Evolutionary conservation across 108 stramenopile species (phyloP), one percentile per base, ranked within the genome.

Genomic region (Conticribra guillardii): DNA sequence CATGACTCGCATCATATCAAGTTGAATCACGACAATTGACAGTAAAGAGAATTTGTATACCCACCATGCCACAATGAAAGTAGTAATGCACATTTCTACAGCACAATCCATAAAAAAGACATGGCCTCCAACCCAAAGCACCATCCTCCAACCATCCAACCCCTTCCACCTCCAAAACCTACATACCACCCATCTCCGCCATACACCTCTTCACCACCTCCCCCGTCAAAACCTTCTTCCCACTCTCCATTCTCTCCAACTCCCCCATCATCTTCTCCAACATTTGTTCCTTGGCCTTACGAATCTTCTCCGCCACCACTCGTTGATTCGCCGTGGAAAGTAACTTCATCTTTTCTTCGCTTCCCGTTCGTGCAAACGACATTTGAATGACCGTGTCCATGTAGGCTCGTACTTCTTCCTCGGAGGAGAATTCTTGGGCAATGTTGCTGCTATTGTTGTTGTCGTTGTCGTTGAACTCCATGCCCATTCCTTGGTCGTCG

Each of bases 231-330:
- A 77, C 63, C 49, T 51, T 58, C 29, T 45, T 27, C 50, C 63
- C 63, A 29, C 61, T 55, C 52, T 24, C 31, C 62, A 76, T 61
- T 56, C 45, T 76, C 24, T 55, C 55, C 46, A 63, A 63, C 62
- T 77, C 76, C 37, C 67, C 50, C 67, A 77, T 64, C 47, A 77
- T 67, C 29, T 56, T 69, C 24, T 64, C 76, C 55, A 64, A 65
- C 55, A 77, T 56, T 7, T 7, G 54, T 23, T 77, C 76, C 68
- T 69, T 64, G 2, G 63, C 62, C 33, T 45, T 51, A 1, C 33
- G 21, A 17, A 77, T 60, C 34, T 60, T 50, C 50, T 59, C 68
- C 31, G 76, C 76, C 54, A 77, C 56, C 0, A 60, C 24, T 55
- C 33, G 34, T 47, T 67, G 66, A 18, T 57, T 37, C 31, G 66